phyloP scores from a whole-genome alignment of 2,329 filamentous ascomycete genomes.

The Pseudophaeomoniella oleicola region DNA sequence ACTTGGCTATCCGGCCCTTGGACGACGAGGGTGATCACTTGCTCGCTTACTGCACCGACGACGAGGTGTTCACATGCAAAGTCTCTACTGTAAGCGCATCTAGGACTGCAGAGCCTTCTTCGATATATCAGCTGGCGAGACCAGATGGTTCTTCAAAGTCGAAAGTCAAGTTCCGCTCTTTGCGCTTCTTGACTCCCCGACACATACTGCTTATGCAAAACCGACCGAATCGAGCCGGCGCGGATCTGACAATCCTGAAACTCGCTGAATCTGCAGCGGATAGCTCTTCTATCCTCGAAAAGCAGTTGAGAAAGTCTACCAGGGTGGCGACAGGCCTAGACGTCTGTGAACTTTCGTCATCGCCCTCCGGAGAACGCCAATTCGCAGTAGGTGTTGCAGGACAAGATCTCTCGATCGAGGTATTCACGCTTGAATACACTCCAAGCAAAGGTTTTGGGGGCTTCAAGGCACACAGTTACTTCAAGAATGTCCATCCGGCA shows the following conservation, averaged over 20 bases:
- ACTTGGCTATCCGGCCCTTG: conserved; percentile 8
- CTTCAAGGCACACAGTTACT: conserved; percentile 34
- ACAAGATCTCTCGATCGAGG: conserved; percentile 61
- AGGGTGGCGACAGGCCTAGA: conserved; percentile 67
- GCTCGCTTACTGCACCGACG: conserved; percentile 64
- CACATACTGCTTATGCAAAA: conserved; percentile 43
- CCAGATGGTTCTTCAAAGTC: conserved; percentile 12
- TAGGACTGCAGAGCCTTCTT: conserved; percentile 20
- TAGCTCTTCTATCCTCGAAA: conserved; percentile 33
- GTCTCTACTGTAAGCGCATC: conserved; percentile 33
- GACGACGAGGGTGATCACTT: conserved; percentile 35
- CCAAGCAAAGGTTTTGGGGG: conserved; percentile 26
- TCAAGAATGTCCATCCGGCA: conserved; percentile 41
- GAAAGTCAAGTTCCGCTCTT: conserved; percentile 30
- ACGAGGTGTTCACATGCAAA: conserved; percentile 56
- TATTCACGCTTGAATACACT: conserved; percentile 63
- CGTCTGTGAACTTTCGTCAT: conserved; percentile 51
- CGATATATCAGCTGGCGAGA: conserved; percentile 7
- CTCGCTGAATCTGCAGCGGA: conserved; percentile 14
- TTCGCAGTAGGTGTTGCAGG: conserved; percentile 68
- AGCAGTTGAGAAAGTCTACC: conserved; percentile 51
- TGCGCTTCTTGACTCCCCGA: conserved; percentile 27
- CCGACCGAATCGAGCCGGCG: conserved; percentile 36
- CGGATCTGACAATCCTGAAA: conserved; percentile 37
- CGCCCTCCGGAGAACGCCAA: conserved; percentile 51